Evolutionary conservation across 345 rosid species (phyloP).

Genomic region (Citrus mangshanensis): DNA sequence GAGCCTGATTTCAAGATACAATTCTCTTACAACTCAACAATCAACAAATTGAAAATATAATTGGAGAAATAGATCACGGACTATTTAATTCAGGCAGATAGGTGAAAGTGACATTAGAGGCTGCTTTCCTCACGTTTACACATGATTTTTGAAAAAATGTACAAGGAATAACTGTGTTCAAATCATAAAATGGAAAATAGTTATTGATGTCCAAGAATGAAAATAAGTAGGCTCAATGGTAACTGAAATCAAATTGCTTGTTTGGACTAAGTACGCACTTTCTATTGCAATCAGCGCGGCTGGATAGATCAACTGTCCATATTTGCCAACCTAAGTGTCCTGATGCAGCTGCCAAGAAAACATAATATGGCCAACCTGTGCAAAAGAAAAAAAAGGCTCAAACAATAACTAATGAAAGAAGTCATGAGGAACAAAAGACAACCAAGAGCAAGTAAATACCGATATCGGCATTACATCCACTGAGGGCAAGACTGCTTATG

Average conservation of each 20-base stretch:
- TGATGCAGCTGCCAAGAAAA: constrained; percentile 63
- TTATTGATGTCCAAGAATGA: no score
- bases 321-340: constrained; percentile 96
- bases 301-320: constrained; percentile 58
- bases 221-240: no score
- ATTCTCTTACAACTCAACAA: background rate
- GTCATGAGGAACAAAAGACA: constrained; percentile 3
- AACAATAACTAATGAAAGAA: background rate
- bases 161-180: background rate
- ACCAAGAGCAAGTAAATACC: constrained; percentile 38
- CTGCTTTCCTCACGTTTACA: background rate
- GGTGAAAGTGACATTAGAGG: background rate
- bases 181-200: no score
- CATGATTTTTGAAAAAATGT: no score
- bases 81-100: background rate
- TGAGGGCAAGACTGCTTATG: constrained; percentile 61
- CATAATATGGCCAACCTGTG: constrained; percentile 80
- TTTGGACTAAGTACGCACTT: constrained; percentile 33
- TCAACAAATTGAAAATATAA: background rate
- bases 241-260: background rate
- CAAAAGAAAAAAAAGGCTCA: background rate
- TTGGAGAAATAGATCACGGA: background rate
- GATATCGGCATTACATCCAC: constrained; percentile 75
- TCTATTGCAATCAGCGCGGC: constrained; percentile 50
- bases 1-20: background rate